Evolutionary conservation across 2,329 filamentous ascomycete genomes (phyloP).

Genomic region (Exophiala bonariae): DNA sequence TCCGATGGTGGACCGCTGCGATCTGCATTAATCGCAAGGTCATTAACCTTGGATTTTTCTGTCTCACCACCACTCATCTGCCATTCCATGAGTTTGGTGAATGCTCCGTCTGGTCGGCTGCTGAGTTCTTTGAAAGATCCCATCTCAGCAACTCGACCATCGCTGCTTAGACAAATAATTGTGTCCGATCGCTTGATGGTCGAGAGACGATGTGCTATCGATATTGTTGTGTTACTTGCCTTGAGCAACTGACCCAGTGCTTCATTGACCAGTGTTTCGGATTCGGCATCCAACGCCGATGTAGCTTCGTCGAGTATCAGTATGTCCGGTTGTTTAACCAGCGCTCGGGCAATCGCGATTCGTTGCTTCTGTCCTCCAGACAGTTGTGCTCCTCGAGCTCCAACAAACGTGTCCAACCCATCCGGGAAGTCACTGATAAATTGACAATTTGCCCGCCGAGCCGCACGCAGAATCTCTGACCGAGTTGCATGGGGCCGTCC

Average conservation of each 20-base stretch:
- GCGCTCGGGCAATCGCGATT: constrained; percentile 91
- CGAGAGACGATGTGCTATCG: constrained; percentile 90
- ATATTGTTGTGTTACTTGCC: constrained; percentile 93
- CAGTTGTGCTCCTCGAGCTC: constrained; percentile 86
- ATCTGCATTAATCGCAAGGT: constrained; percentile 28
- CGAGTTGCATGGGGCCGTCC: constrained; percentile 77
- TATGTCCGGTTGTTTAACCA: constrained; percentile 95
- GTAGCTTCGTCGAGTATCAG: constrained; percentile 96
- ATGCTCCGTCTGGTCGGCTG: constrained; percentile 73
- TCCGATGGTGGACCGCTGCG: constrained; percentile 42
- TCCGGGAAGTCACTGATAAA: constrained; percentile 98
- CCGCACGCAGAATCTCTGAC: constrained; percentile 80
- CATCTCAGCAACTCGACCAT: constrained; percentile 87
- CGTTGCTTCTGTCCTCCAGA: constrained; percentile 97
- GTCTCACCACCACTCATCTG: constrained; percentile 84
- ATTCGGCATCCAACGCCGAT: constrained; percentile 92
- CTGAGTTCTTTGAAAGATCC: constrained; percentile 80
- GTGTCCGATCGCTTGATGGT: constrained; percentile 95
- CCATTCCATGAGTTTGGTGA: constrained; percentile 97
- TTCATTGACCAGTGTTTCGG: constrained; percentile 92
- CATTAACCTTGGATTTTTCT: constrained; percentile 15
- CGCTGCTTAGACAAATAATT: constrained; percentile 84
- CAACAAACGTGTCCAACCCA: constrained; percentile 90
- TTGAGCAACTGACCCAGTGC: constrained; percentile 78
- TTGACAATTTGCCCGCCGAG: constrained; percentile 88